These are phyloP conservation scores for Fusarium oligoseptatum DNA, from an alignment of 2,329 filamentous ascomycete genomes.

Conservation along the genomic window DNA sequence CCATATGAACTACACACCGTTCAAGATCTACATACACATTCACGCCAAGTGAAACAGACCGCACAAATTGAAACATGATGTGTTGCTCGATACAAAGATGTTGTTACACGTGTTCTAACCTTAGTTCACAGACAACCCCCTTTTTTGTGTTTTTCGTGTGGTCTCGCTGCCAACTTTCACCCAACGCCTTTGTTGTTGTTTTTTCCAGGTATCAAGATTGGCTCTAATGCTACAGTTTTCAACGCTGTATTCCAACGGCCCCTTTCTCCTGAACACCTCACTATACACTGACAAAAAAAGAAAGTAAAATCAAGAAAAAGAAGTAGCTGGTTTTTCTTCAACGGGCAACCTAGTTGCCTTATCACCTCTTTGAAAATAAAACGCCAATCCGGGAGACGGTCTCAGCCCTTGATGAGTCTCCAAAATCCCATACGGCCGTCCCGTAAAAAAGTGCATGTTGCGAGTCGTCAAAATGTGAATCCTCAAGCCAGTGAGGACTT, in stretches of 20 bases:
- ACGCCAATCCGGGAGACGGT: constrained; percentile 57
- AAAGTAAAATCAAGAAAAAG: background rate
- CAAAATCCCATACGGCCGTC: constrained; percentile 45
- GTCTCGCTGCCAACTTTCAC: constrained; percentile 4
- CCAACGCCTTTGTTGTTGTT: constrained; percentile 23
- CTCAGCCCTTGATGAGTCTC: constrained; percentile 70
- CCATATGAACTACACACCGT: background rate
- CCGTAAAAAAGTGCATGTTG: constrained; percentile 45
- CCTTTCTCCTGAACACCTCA: constrained; percentile 17
- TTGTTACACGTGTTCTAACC: background rate
- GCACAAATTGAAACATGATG: background rate
- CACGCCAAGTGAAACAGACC: background rate
- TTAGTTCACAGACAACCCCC: constrained; percentile 2
- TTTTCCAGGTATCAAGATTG: constrained; percentile 37
- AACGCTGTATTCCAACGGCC: constrained; percentile 28
- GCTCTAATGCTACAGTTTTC: constrained; percentile 36
- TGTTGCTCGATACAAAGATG: background rate
- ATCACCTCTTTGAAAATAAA: constrained; percentile 28
- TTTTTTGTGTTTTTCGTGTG: constrained; percentile 10
- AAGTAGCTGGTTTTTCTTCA: background rate
- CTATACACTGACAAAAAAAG: background rate
- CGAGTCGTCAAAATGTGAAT: constrained; percentile 28
- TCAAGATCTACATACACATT: background rate
- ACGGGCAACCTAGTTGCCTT: constrained; percentile 23
- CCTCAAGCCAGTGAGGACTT: constrained; percentile 23